These are phyloP conservation scores for Scleroderma bovista DNA, from an alignment of 768 basidiomycete species.

Conservation along the genomic window DNA sequence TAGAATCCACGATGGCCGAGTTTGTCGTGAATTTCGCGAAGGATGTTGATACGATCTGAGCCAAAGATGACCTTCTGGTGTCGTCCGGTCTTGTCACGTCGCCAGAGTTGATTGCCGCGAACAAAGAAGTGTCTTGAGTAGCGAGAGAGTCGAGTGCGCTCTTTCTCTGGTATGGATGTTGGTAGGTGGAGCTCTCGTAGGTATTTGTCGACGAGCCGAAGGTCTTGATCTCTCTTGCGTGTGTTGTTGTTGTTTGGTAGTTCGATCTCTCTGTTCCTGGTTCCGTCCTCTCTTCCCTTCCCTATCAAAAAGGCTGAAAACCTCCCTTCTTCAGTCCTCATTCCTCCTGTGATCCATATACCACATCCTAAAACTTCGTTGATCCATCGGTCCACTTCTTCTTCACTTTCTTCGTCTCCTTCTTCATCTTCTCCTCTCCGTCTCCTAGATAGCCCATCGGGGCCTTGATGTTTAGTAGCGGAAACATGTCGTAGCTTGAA, in stretches of 20 bases:
- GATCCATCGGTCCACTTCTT: too few relatives aligned
- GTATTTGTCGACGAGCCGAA: too few relatives aligned
- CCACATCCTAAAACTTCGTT: constrained; percentile 1
- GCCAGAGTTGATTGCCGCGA: neutral
- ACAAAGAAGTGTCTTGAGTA: constrained; percentile 19
- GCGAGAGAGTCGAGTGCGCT: constrained; percentile 11
- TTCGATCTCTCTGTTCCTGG: too few relatives aligned
- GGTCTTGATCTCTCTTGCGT: too few relatives aligned
- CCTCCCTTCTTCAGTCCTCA: neutral
- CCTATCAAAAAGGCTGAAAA: neutral
- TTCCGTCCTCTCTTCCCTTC: neutral
- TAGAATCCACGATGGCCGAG: constrained; percentile 6
- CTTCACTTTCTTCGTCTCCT: neutral
- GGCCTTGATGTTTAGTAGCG: constrained; percentile 12
- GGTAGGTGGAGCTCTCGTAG: too few relatives aligned
- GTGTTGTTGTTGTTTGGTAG: too few relatives aligned
- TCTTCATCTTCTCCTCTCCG: neutral
- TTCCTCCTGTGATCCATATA: neutral
- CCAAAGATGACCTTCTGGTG: too few relatives aligned
- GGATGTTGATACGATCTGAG: too few relatives aligned
- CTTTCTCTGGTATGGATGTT: too few relatives aligned
- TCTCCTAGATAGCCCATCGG: constrained; percentile 9
- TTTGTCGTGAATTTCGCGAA: neutral
- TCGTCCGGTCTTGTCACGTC: too few relatives aligned
- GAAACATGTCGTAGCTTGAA: constrained; percentile 30